phyloP scores from a whole-genome alignment of 805 yeast genomes.

The Diddensiella santjacobensis region DNA sequence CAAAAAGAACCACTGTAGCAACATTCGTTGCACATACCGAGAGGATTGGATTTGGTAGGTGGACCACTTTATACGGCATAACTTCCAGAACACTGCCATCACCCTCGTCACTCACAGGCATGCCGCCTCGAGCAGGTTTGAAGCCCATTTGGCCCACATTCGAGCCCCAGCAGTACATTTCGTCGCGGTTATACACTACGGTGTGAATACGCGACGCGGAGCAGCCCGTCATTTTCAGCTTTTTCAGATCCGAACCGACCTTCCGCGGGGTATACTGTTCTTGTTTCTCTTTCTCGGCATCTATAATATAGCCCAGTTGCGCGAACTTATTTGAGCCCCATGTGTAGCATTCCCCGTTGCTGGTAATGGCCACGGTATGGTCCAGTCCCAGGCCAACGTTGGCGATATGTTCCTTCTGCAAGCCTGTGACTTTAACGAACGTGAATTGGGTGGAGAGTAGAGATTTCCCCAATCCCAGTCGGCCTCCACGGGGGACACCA shows the following conservation, averaged over 20 bases:
- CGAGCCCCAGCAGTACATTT: slow-evolving; percentile 68
- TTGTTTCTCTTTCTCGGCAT: slow-evolving; percentile 33
- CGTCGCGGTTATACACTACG: slow-evolving; percentile 49
- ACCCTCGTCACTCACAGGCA: slow-evolving; percentile 11
- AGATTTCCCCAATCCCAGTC: slow-evolving; percentile 54
- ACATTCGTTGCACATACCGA: slow-evolving; percentile 62
- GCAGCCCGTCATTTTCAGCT: slow-evolving; percentile 40
- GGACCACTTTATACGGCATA: slow-evolving; percentile 40
- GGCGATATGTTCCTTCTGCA: slow-evolving; percentile 33
- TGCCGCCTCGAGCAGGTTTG: slow-evolving; percentile 14
- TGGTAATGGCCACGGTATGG: slow-evolving; percentile 59
- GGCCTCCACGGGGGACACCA: slow-evolving; percentile 68
- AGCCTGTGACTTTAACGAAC: slow-evolving; percentile 42
- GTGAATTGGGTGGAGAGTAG: slow-evolving; percentile 37
- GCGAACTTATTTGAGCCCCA: slow-evolving; percentile 75
- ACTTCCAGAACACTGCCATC: slow-evolving; percentile 26
- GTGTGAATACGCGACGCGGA: slow-evolving; percentile 70
- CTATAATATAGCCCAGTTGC: slow-evolving; percentile 56
- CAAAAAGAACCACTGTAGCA: slow-evolving; percentile 63
- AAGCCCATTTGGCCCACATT: slow-evolving; percentile 81
- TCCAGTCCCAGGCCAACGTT: slow-evolving; percentile 55
- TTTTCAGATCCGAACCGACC: slow-evolving; percentile 41
- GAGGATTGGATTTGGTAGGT: slow-evolving; percentile 47
- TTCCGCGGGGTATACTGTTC: slow-evolving; percentile 38
- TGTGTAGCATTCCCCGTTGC: slow-evolving; percentile 51